Base-by-base conservation (phyloP, 73 alveolate genomes). In the Stentor coeruleus region DNA sequence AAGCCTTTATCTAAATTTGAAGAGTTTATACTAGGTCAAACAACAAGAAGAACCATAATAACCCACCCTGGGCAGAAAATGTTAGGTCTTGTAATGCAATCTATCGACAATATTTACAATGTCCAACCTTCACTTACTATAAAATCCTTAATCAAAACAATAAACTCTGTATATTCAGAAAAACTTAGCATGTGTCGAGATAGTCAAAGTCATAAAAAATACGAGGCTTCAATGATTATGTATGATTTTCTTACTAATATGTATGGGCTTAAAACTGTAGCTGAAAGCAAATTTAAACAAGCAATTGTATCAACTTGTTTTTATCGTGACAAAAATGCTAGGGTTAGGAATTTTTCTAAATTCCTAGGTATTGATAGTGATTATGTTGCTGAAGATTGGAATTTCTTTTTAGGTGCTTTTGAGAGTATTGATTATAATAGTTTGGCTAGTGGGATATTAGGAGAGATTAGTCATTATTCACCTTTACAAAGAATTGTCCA, bases 221-320 rank as follows among this genome's bases (percentile, higher is more conserved):
- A 66, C 33, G 79, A 66, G 2, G 79, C 79, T 66, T 20, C 49
- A 37, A 66, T 1, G 2, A 31, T 66, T 66, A 37, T 66, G 49
- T 66, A 66, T 66, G 79, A 66, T 2, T 20, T 66, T 20, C 11
- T 66, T 26, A 66, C 33, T 33, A 75, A 75, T 40, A 75, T 20
- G 2, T 75, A 75, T 38, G 83, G 83, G 72, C 66, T 75, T 1
- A 75, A 75, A 75, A 36, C 26, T 36, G 83, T 75, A n/a, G 77
- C 83, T 75, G 83, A 75, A 38, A 75, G 33, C 26, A 75, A 75
- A 33, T 75, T 75, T 39, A 75, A 75, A 75, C 59, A 75, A 14
- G 83, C 33, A 33, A 75, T 75, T 75, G 26, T 75, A 20, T 75
- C 83, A 38, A 14, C 83, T 26, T 6, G 33, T 15, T 33, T n/a